Base-by-base conservation (phyloP, 768 basidiomycete species). In the Ramaria rubella region DNA sequence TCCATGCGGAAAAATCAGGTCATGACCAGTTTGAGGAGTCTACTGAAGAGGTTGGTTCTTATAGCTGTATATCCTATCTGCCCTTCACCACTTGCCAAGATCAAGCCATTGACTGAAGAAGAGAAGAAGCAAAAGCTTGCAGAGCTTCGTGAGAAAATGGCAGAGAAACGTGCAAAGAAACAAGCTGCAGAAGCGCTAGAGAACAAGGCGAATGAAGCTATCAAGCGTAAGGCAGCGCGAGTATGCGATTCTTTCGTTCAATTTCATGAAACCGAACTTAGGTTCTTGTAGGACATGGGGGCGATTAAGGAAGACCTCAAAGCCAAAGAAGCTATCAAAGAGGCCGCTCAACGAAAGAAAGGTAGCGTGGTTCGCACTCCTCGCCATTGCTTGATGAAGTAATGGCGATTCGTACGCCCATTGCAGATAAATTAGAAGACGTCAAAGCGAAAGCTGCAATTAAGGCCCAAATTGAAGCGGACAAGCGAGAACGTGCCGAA, bases 11-110 rank as follows among this genome's bases (percentile, higher is more conserved):
- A 70, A 93, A 93, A 75, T 90, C 85, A 62, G 95, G 95, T 0
- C 95, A 99, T 67, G 86, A 92, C 69, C 85, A 94, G 62, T 98
- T 97, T 60, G 94, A 96, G 67, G 95, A 97, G 66, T 93, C 89
- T 1, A 90, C 84, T 0, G 94, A 98, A 65, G 95, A 97, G 79
- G 93, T 90, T 46, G 49, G 71, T 48, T 51, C 30, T 17, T 19
- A 42, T 31, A 38, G 52, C 59, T 43, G 40, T 44, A 36, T 24
- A 31, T 26, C 19, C 27, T 27, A 19, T 57, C 48, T 60, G 19
- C 40, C 24, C n/a, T 42, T 31, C 17, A 17, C 55, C 15, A 26
- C 8, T 44, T 17, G 44, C 14, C 3, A 56, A 92, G 91, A 83
- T 97, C 70, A 93, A 92, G 67, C 94, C 95, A 0, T 69, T 99